Evolutionary conservation across 23 red algal species (phyloP), one percentile per base, ranked within the genome.

Genomic region (Gracilaria gracilis): DNA sequence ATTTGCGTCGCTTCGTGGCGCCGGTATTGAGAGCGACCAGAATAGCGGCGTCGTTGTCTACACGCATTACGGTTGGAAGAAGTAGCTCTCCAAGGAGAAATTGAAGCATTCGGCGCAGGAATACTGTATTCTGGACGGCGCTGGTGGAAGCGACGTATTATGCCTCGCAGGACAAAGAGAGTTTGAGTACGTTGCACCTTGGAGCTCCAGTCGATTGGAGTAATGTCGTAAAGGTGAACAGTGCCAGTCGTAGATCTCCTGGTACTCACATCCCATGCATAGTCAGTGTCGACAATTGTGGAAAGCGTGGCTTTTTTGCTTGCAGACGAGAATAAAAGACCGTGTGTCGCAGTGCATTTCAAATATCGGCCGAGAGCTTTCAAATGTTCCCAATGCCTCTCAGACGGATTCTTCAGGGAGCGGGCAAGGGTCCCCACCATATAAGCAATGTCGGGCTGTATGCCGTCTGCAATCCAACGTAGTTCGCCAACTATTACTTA

Each of bases 41-140:
- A 23, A 83, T 83, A 8, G 80, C 80, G 13, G 80, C 80, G 13
- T 61, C 20, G 80, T 83, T 83, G 54, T 67, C 80, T 2, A 83
- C 33, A 24, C 65, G 53, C 2, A 67, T 4, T 14, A 7, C 11
- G 3, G 54, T 21, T 7, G 80, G 31, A 11, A 53, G 13, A 2
- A 23, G 13, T 64, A 44, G 4, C 28, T 6, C 32, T 44, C 13
- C 20, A 4, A 4, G 1, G 11, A 57, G 21, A 9, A 57, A 83
- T 16, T 35, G 21, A 4, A 65, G 80, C 2, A 83, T 15, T 4
- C 54, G 80, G 15, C 80, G 48, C 8, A 83, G 32, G 5, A 47
- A 64, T 12, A 35, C 5, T 31, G 59, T 83, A 11, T 83, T 23
- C 9, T 64, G 80, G 2, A 31, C 32, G 20, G 80, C 34, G 19